Conservation (phyloP, 164 flowering plant species). For the Stephania japonica region DNA sequence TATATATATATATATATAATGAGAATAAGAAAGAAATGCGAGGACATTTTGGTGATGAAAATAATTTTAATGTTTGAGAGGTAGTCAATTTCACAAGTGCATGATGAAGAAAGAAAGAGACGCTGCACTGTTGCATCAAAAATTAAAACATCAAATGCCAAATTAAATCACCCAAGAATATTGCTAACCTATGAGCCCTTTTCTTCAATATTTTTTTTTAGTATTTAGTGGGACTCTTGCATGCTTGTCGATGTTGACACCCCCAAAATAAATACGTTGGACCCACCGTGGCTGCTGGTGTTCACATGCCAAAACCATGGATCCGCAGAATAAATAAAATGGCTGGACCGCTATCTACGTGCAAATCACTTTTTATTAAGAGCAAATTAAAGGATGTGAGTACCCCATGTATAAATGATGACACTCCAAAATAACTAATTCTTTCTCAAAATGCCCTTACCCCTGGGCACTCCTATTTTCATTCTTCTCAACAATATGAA, state of each 20-base stretch:
- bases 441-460: too few species aligned
- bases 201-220: background rate
- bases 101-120: background rate
- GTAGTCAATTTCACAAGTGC: background rate
- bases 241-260: background rate
- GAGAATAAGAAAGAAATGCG: background rate
- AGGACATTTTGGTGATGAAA: background rate
- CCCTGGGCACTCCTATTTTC: too few species aligned
- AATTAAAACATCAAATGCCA: background rate
- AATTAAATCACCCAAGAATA: background rate
- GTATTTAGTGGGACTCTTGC: background rate
- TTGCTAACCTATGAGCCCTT: background rate
- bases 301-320: background rate
- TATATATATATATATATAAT: background rate
- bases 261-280: constrained; percentile 1
- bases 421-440: too few species aligned
- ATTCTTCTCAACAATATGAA: too few species aligned
- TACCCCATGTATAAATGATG: too few species aligned
- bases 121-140: background rate
- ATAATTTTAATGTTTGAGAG: background rate
- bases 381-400: too few species aligned
- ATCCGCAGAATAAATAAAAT: too few species aligned
- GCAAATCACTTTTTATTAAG: too few species aligned
- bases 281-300: background rate
- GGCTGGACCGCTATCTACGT: too few species aligned